These are phyloP conservation scores for Eucalyptus decipiens DNA, from an alignment of 345 rosid genomes.

Conservation along the genomic window DNA sequence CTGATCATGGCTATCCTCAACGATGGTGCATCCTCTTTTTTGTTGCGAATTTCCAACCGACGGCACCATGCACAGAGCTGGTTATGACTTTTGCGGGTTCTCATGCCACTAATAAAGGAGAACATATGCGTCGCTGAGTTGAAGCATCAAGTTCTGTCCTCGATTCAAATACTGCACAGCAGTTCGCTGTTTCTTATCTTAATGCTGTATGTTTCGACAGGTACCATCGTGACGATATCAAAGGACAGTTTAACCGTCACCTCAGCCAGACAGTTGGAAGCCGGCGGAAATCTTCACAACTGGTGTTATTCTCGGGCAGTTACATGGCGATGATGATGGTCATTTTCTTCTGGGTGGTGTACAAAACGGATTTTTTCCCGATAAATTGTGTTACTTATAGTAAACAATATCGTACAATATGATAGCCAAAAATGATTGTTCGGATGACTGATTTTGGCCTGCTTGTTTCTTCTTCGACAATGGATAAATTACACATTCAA, in stretches of 20 bases:
- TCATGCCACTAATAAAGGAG: background rate
- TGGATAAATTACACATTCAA: background rate
- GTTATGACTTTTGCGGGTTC: background rate
- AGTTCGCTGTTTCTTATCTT: background rate
- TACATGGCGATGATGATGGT: background rate
- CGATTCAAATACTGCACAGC: background rate
- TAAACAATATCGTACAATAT: background rate
- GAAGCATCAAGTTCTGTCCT: background rate
- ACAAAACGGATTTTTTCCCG: background rate
- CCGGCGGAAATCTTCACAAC: background rate
- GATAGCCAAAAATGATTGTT: too few species aligned
- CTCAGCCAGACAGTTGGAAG: background rate
- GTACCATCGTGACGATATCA: background rate
- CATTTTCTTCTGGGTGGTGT: background rate
- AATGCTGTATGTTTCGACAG: background rate
- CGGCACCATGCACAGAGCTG: background rate
- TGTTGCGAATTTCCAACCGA: background rate
- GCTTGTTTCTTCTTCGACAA: background rate
- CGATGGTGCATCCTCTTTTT: background rate
- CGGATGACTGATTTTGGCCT: background rate
- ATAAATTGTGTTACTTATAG: background rate
- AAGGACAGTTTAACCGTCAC: background rate
- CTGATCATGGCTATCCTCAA: conserved; percentile 40
- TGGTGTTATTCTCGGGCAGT: background rate
- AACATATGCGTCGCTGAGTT: background rate